These are phyloP conservation scores for Kazachstania martiniae DNA, from an alignment of 805 yeast species.

Conservation along the genomic window DNA sequence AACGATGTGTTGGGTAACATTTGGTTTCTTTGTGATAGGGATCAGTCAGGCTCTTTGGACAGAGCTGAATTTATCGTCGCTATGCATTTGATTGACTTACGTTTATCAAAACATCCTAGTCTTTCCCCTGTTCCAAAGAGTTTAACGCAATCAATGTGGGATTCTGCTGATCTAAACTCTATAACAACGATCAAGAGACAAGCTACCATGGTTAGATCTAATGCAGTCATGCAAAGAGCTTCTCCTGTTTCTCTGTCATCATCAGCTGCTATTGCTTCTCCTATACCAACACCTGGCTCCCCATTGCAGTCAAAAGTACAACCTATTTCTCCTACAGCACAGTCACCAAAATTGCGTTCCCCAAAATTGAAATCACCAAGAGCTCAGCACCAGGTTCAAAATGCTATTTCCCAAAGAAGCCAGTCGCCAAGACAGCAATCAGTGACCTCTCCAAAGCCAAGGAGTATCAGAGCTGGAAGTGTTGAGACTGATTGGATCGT, in stretches of 20 bases:
- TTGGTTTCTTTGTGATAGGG: conserved; percentile 79
- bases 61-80: conserved; percentile 77
- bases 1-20: conserved; percentile 68
- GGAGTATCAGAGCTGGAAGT: too few relatives aligned
- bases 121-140: conserved; percentile 45
- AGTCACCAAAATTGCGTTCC: neutral
- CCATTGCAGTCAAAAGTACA: neutral
- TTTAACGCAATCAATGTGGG: conserved; percentile 35
- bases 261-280: too few relatives aligned
- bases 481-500: conserved; percentile 52
- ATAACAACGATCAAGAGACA: too few relatives aligned
- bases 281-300: neutral
- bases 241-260: too few relatives aligned
- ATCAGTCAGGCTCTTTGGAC: conserved; percentile 58
- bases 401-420: too few relatives aligned
- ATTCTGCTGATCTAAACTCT: conserved; percentile 19
- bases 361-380: neutral
- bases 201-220: neutral
- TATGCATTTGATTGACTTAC: conserved; percentile 78
- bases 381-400: too few relatives aligned
- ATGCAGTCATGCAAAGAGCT: neutral
- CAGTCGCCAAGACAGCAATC: neutral
- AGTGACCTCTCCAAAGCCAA: conserved; percentile 1
- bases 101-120: conserved; percentile 51
- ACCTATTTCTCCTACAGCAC: neutral